Evolutionary conservation across 371 early-diverging fungal genomes (phyloP).

Genomic region (Mucor ambiguus): DNA sequence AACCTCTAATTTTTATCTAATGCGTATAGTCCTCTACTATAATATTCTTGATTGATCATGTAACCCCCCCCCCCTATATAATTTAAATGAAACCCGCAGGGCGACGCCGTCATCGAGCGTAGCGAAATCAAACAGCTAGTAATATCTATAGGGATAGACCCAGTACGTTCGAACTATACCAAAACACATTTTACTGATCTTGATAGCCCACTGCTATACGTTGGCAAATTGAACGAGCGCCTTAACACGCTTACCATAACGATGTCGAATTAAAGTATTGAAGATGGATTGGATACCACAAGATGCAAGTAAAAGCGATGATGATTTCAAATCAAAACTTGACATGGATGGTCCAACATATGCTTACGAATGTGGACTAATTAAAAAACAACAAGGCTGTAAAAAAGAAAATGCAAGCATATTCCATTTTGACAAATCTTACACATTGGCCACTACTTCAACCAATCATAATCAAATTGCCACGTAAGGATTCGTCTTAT

Average conservation of each 20-base stretch:
- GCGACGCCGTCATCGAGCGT: too few relatives aligned
- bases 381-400: not conserved
- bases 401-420: not conserved
- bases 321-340: not conserved
- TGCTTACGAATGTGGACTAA: not conserved
- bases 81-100: too few relatives aligned
- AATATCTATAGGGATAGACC: too few relatives aligned
- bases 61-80: too few relatives aligned
- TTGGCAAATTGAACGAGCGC: not conserved
- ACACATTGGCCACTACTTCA: not conserved
- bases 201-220: too few relatives aligned
- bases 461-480: conserved; percentile 2
- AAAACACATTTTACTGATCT: too few relatives aligned
- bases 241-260: not conserved
- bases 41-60: too few relatives aligned
- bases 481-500: conserved; percentile 6
- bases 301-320: not conserved
- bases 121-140: too few relatives aligned
- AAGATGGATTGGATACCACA: not conserved
- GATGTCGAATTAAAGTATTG: not conserved
- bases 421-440: not conserved
- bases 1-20: too few relatives aligned
- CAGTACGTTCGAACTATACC: too few relatives aligned
- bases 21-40: too few relatives aligned
- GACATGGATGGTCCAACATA: not conserved